Percentiles rank a stretch among this genome's conserved stretches.
phyloP scores from a whole-genome alignment of 192 early-diverging fungal species.

The Funneliformis mosseae region DNA sequence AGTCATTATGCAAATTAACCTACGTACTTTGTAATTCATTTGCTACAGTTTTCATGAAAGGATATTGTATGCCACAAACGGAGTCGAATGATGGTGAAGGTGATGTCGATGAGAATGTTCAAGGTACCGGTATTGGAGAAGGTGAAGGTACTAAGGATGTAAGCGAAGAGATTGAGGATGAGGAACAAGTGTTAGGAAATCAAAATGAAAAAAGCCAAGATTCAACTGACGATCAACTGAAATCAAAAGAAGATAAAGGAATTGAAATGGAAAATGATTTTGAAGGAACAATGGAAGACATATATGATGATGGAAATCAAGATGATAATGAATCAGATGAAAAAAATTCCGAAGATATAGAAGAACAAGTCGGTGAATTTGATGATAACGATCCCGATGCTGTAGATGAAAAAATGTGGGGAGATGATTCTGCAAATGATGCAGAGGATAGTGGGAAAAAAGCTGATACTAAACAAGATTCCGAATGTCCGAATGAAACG shows the following conservation, averaged over 20 bases:
- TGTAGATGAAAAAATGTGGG: constrained; percentile 98
- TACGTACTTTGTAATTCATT: constrained; percentile 75
- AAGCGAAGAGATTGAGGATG: constrained; percentile 95
- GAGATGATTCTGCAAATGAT: constrained; percentile 70
- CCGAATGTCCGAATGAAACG: constrained; percentile 53
- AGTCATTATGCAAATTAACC: constrained; percentile 69
- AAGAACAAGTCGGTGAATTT: constrained; percentile 92
- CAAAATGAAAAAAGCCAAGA: constrained; percentile 70
- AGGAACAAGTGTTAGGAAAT: constrained; percentile 92
- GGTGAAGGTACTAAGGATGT: constrained; percentile 95
- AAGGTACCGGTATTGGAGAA: constrained; percentile 89
- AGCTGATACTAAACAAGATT: constrained; percentile 58
- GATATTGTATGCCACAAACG: constrained; percentile 83
- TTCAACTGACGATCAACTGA: constrained; percentile 52
- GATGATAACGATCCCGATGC: constrained; percentile 84
- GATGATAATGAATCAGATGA: constrained; percentile 74
- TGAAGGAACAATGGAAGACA: constrained; percentile 87
- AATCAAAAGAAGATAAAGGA: constrained; percentile 76
- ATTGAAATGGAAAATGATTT: constrained; percentile 98
- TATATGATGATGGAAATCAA: constrained; percentile 65
- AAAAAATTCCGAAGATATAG: constrained; percentile 67
- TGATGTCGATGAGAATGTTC: constrained; percentile 56
- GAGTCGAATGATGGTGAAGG: constrained; percentile 62
- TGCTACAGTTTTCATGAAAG: constrained; percentile 72
- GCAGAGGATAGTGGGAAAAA: constrained; percentile 71